phyloP scores from a whole-genome alignment of 192 early-diverging fungal genomes.

The Dispira parvispora region DNA sequence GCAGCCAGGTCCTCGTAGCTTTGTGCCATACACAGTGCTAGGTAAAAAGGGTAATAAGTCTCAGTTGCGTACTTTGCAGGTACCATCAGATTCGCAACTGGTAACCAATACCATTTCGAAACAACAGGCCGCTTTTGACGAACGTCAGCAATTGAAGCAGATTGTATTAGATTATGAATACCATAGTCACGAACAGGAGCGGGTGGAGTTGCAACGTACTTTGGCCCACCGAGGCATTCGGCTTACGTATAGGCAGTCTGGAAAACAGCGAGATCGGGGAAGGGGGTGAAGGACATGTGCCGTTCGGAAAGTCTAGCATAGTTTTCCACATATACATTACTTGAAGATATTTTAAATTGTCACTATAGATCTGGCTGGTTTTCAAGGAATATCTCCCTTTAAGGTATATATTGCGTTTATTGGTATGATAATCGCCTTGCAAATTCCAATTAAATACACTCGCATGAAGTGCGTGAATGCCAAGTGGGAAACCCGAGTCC shows the following conservation, averaged over 20 bases:
- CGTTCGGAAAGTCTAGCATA: no score
- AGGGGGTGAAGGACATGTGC: not conserved
- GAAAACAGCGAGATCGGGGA: not conserved
- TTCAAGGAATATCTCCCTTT: no score
- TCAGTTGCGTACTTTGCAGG: slow-evolving; percentile 42
- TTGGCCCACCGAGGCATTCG: slow-evolving; percentile 2
- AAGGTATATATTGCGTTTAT: no score
- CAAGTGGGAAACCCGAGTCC: no score
- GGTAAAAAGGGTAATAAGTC: slow-evolving; percentile 78
- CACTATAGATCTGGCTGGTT: no score
- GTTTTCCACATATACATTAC: no score
- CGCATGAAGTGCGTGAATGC: no score
- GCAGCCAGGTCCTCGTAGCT: slow-evolving; percentile 12
- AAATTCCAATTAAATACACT: no score
- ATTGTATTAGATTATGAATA: slow-evolving; percentile 82
- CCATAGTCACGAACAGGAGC: not conserved
- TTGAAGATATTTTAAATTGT: no score
- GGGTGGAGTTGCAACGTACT: slow-evolving; percentile 1
- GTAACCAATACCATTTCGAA: slow-evolving; percentile 66
- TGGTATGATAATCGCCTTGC: no score
- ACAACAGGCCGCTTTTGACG: slow-evolving; percentile 74
- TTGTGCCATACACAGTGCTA: slow-evolving; percentile 59
- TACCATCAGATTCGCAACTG: slow-evolving; percentile 67
- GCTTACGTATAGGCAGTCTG: not conserved
- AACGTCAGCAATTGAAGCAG: slow-evolving; percentile 78